A percentile compares a stretch with the other conserved stretches of the same genome.
These are phyloP conservation scores for Chaetomium strumarium DNA, from an alignment of 2,329 filamentous ascomycete genomes.

Conservation along the genomic window DNA sequence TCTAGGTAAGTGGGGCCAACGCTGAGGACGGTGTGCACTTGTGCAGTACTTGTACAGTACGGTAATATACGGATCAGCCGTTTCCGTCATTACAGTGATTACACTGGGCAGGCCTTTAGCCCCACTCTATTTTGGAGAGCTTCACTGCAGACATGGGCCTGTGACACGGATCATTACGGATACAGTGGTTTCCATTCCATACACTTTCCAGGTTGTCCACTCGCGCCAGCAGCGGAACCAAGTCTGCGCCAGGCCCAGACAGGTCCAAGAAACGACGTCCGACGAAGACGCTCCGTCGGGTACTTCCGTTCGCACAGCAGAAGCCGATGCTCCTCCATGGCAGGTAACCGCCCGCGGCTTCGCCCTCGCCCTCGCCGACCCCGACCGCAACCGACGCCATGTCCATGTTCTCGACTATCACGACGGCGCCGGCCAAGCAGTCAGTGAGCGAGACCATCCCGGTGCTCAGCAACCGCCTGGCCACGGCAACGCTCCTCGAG, in stretches of 20 bases:
- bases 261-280: no score
- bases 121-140: conserved; percentile 6
- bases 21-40: neutral
- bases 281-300: neutral
- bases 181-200: neutral
- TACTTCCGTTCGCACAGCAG: neutral
- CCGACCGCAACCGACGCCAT: conserved; percentile 12
- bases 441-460: conserved; percentile 92
- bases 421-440: conserved; percentile 82
- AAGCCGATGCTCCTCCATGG: conserved; percentile 25
- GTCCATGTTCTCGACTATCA: conserved; percentile 55
- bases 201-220: no score
- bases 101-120: neutral
- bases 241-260: no score
- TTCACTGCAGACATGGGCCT: neutral
- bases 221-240: no score
- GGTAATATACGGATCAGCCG: neutral
- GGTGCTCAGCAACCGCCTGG: conserved; percentile 77
- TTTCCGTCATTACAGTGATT: neutral
- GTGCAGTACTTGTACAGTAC: neutral
- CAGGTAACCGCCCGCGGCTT: conserved; percentile 24
- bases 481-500: conserved; percentile 86
- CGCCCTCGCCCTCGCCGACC: conserved; percentile 15
- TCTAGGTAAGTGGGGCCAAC: no score
- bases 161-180: neutral